Evolutionary conservation across 371 early-diverging fungal genomes (phyloP).

Genomic region (Umbelopsis sp.): DNA sequence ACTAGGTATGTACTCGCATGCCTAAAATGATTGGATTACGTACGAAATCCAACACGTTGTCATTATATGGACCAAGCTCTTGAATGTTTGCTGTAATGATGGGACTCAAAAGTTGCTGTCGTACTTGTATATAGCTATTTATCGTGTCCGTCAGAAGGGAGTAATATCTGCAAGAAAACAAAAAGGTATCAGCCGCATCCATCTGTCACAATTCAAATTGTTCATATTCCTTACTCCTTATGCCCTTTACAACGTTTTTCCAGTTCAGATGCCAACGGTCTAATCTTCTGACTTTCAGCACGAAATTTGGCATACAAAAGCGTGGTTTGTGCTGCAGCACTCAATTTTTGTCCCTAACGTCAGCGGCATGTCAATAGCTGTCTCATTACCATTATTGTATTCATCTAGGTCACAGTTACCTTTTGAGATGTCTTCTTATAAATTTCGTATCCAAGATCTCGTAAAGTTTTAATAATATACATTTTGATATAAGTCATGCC

Average conservation of each 20-base stretch:
- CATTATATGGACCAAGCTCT: conserved; percentile 55
- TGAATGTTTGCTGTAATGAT: conserved; percentile 66
- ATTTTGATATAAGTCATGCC: conserved; percentile 90
- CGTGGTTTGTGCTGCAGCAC: conserved; percentile 42
- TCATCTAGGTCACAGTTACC: conserved; percentile 20
- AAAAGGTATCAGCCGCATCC: not conserved
- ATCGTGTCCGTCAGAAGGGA: conserved; percentile 56
- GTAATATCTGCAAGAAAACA: not conserved
- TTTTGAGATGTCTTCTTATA: conserved; percentile 46
- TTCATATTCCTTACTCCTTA: conserved; percentile 62
- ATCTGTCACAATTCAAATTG: no score
- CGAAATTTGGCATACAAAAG: conserved; percentile 82
- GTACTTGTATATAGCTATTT: conserved; percentile 70
- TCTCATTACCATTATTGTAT: not conserved
- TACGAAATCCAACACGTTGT: conserved; percentile 72
- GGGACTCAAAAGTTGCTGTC: conserved; percentile 71
- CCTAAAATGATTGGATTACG: conserved; percentile 25
- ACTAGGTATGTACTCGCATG: not conserved
- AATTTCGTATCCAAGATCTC: conserved; percentile 65
- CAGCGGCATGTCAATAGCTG: not conserved
- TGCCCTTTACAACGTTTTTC: conserved; percentile 71
- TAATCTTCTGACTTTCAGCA: conserved; percentile 64
- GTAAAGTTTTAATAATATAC: conserved; percentile 74
- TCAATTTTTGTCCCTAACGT: conserved; percentile 13
- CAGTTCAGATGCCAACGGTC: conserved; percentile 69